Evolutionary conservation across 2,329 filamentous ascomycete genomes (phyloP).

Genomic region (Ophiocordyceps australis): DNA sequence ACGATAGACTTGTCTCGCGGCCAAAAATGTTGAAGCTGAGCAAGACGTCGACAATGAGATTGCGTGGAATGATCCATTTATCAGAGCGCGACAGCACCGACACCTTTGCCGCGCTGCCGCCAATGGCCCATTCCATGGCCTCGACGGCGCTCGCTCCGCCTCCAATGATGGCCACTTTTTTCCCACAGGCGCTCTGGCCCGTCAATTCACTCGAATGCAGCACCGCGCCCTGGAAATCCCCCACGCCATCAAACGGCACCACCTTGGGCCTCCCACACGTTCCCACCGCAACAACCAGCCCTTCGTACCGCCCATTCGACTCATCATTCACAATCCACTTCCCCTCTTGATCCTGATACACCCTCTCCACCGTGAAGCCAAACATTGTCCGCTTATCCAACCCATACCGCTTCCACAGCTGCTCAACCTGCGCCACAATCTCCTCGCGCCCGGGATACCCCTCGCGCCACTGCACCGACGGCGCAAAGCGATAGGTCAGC

Average conservation of each 20-base stretch:
- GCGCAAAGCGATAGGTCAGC: constrained; percentile 78
- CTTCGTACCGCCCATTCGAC: constrained; percentile 56
- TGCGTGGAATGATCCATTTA: constrained; percentile 78
- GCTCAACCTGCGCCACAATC: constrained; percentile 53
- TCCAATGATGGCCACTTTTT: constrained; percentile 60
- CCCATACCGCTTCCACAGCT: constrained; percentile 59
- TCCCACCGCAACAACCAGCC: constrained; percentile 60
- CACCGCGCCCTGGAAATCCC: constrained; percentile 52
- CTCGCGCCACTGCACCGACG: constrained; percentile 52
- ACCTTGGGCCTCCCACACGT: constrained; percentile 67
- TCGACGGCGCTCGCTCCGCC: constrained; percentile 71
- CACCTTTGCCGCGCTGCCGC: constrained; percentile 46
- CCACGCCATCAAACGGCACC: constrained; percentile 50
- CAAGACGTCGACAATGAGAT: constrained; percentile 54
- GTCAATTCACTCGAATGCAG: constrained; percentile 63
- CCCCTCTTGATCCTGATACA: constrained; percentile 49
- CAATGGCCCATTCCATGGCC: constrained; percentile 60
- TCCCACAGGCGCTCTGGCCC: constrained; percentile 51
- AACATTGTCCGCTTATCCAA: constrained; percentile 56
- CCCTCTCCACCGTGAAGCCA: constrained; percentile 46
- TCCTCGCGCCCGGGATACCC: constrained; percentile 66
- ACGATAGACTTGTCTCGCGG: constrained; percentile 56
- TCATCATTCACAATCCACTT: constrained; percentile 65
- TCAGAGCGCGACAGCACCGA: constrained; percentile 61
- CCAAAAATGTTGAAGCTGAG: constrained; percentile 66